Conservation (phyloP, 2,329 filamentous ascomycete genomes). For the Hypocreales sp. region DNA sequence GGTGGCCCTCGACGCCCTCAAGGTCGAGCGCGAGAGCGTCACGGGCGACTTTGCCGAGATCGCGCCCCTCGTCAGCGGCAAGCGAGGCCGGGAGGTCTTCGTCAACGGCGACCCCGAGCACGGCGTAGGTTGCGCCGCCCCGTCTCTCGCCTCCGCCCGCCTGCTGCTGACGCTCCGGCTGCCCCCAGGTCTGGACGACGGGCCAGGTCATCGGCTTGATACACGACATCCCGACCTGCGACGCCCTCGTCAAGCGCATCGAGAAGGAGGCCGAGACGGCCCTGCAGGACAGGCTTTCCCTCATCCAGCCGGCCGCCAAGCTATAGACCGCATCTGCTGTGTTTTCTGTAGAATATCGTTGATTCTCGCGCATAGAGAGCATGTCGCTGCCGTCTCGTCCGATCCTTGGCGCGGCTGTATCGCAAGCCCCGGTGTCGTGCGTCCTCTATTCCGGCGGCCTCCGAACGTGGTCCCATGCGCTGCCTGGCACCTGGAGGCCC, state of each 20-base stretch:
- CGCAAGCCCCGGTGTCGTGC: too few species aligned
- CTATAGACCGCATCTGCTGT: conserved; percentile 27
- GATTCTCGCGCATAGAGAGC: too few species aligned
- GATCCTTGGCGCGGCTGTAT: too few species aligned
- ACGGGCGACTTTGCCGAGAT: conserved; percentile 85
- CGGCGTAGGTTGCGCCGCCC: conserved; percentile 47
- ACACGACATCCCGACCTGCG: conserved; percentile 67
- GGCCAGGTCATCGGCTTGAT: conserved; percentile 89
- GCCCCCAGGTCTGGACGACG: conserved; percentile 77
- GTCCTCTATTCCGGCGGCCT: too few species aligned
- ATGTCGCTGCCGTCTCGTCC: too few species aligned
- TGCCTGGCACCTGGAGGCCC: too few species aligned
- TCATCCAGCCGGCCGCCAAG: conserved; percentile 43
- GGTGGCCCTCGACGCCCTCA: conserved; percentile 63
- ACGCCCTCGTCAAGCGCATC: conserved; percentile 52
- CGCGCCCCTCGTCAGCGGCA: conserved; percentile 73
- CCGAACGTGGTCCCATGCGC: too few species aligned
- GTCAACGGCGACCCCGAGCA: conserved; percentile 79
- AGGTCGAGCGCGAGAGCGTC: conserved; percentile 68
- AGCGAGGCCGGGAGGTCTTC: conserved; percentile 84
- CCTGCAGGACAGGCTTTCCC: conserved; percentile 40
- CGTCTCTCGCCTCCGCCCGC: conserved; percentile 4
- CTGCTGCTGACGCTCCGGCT: conserved; percentile 7
- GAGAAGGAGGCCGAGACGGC: conserved; percentile 61
- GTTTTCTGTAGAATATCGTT: too few species aligned